A percentile compares a stretch with the other conserved stretches of the same genome.
Conservation (phyloP, 2,329 filamentous ascomycete genomes). For the Juglanconis juglandina region DNA sequence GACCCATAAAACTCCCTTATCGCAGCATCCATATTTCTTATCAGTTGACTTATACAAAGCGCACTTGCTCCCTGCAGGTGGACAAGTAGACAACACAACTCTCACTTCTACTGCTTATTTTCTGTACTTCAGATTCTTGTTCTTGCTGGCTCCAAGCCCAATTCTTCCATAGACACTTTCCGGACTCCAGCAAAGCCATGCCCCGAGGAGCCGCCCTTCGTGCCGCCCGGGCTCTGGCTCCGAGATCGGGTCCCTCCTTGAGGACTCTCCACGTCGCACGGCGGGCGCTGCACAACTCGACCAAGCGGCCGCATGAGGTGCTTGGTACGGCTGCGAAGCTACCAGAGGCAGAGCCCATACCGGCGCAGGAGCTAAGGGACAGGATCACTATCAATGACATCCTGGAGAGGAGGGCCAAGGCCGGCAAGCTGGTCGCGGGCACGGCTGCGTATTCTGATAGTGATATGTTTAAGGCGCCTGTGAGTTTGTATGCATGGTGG, state of each 20-base stretch:
- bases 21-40: not conserved
- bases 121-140: not conserved
- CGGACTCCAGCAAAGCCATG: not conserved
- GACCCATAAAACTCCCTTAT: not conserved
- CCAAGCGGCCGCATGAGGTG: slow-evolving; percentile 10
- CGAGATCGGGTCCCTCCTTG: slow-evolving; percentile 9
- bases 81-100: slow-evolving; percentile 2
- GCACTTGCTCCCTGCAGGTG: not conserved
- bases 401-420: slow-evolving; percentile 63
- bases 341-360: slow-evolving; percentile 23
- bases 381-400: slow-evolving; percentile 63
- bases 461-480: slow-evolving; percentile 77
- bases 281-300: slow-evolving; percentile 11
- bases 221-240: slow-evolving; percentile 11
- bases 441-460: slow-evolving; percentile 75
- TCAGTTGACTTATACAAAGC: not conserved
- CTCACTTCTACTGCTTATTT: not conserved
- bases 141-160: too few relatives aligned
- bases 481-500: slow-evolving; percentile 34
- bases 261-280: not conserved
- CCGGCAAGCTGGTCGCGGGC: slow-evolving; percentile 69
- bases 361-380: slow-evolving; percentile 4
- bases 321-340: slow-evolving; percentile 21
- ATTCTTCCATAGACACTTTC: not conserved
- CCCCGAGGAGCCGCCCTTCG: slow-evolving; percentile 8